phyloP scores from a whole-genome alignment of 768 basidiomycete species.

The Lentinula lateritia region DNA sequence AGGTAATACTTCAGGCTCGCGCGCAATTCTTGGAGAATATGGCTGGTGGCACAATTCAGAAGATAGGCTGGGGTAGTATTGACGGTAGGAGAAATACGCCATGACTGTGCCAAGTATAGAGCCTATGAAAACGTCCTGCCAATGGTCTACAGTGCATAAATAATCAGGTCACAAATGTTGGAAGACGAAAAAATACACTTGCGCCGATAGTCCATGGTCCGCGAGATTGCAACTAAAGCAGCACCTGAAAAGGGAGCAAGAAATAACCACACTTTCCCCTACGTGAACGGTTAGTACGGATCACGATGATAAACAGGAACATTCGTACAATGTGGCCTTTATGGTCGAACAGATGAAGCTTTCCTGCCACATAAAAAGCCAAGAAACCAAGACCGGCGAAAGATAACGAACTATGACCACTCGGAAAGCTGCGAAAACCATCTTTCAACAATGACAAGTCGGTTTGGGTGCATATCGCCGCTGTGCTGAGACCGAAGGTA shows the following conservation, averaged over 20 bases:
- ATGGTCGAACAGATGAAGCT: slow-evolving; percentile 84
- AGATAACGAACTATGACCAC: slow-evolving; percentile 79
- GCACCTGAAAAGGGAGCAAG: slow-evolving; percentile 75
- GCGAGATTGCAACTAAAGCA: slow-evolving; percentile 72
- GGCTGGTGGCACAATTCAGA: slow-evolving; percentile 64
- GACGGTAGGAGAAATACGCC: slow-evolving; percentile 74
- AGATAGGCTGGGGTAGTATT: slow-evolving; percentile 75
- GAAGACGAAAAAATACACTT: background rate
- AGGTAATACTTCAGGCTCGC: slow-evolving; percentile 39
- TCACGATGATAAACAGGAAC: background rate
- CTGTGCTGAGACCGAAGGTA: slow-evolving; percentile 66
- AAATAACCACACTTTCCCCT: slow-evolving; percentile 83
- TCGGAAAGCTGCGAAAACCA: slow-evolving; percentile 91
- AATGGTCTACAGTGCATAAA: slow-evolving; percentile 58
- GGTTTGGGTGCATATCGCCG: slow-evolving; percentile 74
- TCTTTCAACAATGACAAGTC: slow-evolving; percentile 56
- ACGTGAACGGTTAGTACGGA: background rate
- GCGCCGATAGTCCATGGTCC: slow-evolving; percentile 93
- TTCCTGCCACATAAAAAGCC: slow-evolving; percentile 84
- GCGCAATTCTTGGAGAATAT: slow-evolving; percentile 59
- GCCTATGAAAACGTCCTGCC: slow-evolving; percentile 87
- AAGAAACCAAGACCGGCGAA: slow-evolving; percentile 93
- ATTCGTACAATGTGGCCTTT: slow-evolving; percentile 62
- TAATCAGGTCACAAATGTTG: background rate
- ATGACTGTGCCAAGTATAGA: slow-evolving; percentile 66